Base-by-base conservation (phyloP, 75 land plant species). In the Picea sitchensis region DNA sequence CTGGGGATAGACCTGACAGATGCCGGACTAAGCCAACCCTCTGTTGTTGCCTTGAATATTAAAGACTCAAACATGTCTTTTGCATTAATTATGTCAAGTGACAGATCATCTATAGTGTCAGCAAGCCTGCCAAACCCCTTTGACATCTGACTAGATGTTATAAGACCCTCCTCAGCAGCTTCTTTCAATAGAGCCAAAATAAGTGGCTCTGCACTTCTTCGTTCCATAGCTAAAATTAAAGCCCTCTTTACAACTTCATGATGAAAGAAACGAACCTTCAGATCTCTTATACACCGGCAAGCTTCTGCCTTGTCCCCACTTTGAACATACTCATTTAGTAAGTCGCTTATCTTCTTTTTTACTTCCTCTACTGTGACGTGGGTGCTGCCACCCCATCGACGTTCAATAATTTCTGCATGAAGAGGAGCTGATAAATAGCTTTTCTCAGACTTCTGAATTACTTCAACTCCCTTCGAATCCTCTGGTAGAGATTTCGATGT, bases 181-280 rank as follows among this genome's bases (percentile, higher is more conserved):
- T 92, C 90, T 79, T 92, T 89, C 59, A 96, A 75, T 30, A 96
- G 80, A 51, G 91, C 82, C 82, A 91, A 61, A 36, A 95, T 88
- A 11, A 84, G 71, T 30, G 86, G 83, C 61, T 96, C 94, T 13
- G 90, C 87, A 76, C 83, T 69, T 61, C 72, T 86, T 17, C 76
- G 83, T 75, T 96, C 98, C 94, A 96, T 90, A 3, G 92, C 92
- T 73, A 96, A 84, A 47, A 79, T 83, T 56, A 92, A 72, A 63
- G 98, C 97, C 80, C 88, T 86, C 86, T 94, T 96, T 71, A 96
- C 98, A 65, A 96, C 97, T 78, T 96, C 98, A 80, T 96, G 98
- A 78, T 94, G 97, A 79, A 90, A 96, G 78, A 94, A 96, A 21
- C 94, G 76, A 61, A 94, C 92, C 9, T 93, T 91, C 60, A 96